Evolutionary conservation across 116 monocot genomes (phyloP).

Genomic region (Phalaenopsis hybrid): DNA sequence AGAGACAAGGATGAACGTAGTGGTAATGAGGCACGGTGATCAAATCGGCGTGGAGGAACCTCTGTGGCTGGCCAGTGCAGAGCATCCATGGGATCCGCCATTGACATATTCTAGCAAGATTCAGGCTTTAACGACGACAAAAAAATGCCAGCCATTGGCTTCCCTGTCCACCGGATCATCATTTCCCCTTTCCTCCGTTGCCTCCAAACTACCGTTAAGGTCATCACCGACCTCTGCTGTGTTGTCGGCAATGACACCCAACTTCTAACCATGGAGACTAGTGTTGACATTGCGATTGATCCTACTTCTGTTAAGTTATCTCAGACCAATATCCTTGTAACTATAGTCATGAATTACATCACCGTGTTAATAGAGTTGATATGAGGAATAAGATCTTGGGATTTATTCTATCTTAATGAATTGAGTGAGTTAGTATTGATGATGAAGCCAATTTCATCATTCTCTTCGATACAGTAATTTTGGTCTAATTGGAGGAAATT

Average conservation of each 20-base stretch:
- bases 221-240: slow-evolving; percentile 57
- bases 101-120: slow-evolving; percentile 49
- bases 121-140: slow-evolving; percentile 65
- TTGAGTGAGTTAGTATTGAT: neutral
- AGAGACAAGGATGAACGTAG: slow-evolving; percentile 16
- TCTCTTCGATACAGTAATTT: too few species aligned
- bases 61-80: slow-evolving; percentile 39
- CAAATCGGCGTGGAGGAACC: slow-evolving; percentile 58
- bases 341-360: neutral
- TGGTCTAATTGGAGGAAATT: too few species aligned
- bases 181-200: slow-evolving; percentile 90
- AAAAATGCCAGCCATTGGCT: slow-evolving; percentile 17
- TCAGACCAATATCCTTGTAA: neutral
- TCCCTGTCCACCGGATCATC: slow-evolving; percentile 32
- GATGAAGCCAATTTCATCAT: too few species aligned
- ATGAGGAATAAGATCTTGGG: neutral
- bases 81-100: slow-evolving; percentile 84
- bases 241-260: slow-evolving; percentile 27
- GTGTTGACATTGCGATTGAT: slow-evolving; percentile 47
- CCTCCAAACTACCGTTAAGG: slow-evolving; percentile 76
- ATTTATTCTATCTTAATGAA: neutral
- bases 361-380: too few species aligned
- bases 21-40: slow-evolving; percentile 90
- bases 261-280: slow-evolving; percentile 36
- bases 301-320: slow-evolving; percentile 61